phyloP scores from a whole-genome alignment of 192 early-diverging fungal species.

The Dissophora ornata region DNA sequence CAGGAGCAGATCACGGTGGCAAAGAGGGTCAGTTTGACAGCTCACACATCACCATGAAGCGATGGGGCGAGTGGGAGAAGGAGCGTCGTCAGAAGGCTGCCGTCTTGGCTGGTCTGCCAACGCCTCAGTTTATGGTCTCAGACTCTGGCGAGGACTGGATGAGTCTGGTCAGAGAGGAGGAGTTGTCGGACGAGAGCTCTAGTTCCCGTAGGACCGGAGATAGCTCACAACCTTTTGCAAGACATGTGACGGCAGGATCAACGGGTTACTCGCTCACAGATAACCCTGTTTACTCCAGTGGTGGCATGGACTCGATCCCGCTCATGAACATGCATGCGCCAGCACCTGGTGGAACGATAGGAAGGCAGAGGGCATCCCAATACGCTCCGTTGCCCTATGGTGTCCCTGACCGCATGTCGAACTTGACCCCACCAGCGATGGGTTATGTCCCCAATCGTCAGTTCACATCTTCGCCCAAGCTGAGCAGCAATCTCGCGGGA shows the following conservation, averaged over 20 bases:
- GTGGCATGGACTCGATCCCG: slow-evolving; percentile 43
- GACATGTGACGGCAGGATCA: slow-evolving; percentile 32
- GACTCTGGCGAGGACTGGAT: slow-evolving; percentile 53
- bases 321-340: slow-evolving; percentile 49
- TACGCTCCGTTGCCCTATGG: background rate
- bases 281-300: slow-evolving; percentile 1
- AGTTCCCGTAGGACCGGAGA: slow-evolving; percentile 40
- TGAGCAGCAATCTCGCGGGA: slow-evolving; percentile 11
- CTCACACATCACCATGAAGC: slow-evolving; percentile 76
- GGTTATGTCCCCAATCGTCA: slow-evolving; percentile 16
- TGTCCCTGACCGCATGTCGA: slow-evolving; percentile 23
- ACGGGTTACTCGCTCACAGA: slow-evolving; percentile 38
- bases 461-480: slow-evolving; percentile 27
- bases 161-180: slow-evolving; percentile 36
- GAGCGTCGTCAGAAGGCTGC: slow-evolving; percentile 55
- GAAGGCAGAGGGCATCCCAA: slow-evolving; percentile 15
- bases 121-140: slow-evolving; percentile 54
- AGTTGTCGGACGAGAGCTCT: slow-evolving; percentile 49
- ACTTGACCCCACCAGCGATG: slow-evolving; percentile 11
- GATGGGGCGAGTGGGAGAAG: slow-evolving; percentile 74
- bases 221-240: slow-evolving; percentile 41
- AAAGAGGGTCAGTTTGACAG: slow-evolving; percentile 72
- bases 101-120: slow-evolving; percentile 59
- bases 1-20: slow-evolving; percentile 67
- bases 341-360: slow-evolving; percentile 50